phyloP scores from a whole-genome alignment of 2,329 filamentous ascomycete genomes.

The Neofusicoccum laricinum region DNA sequence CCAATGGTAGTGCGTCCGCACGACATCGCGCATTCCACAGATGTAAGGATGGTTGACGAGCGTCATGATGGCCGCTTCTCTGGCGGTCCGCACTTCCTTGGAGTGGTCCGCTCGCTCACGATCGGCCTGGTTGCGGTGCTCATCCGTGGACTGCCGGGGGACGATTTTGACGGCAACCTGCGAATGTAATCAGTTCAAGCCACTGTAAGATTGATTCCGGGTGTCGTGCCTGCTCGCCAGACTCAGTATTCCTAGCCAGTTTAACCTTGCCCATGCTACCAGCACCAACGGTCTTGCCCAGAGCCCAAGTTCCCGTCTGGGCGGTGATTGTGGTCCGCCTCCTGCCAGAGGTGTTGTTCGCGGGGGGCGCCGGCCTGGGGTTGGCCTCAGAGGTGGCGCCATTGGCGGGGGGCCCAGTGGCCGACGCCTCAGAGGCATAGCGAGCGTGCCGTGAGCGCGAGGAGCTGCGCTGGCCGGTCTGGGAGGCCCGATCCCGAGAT shows the following conservation, averaged over 20 bases:
- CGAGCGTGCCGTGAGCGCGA: conserved; percentile 36
- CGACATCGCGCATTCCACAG: conserved; percentile 90
- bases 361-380: neutral
- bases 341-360: conserved; percentile 23
- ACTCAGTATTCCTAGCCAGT: conserved; percentile 84
- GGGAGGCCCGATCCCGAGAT: conserved; percentile 58
- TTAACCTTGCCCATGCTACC: conserved; percentile 99
- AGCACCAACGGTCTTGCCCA: conserved; percentile 95
- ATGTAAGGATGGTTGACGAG: conserved; percentile 94
- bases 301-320: conserved; percentile 80
- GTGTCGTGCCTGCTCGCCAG: conserved; percentile 77
- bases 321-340: conserved; percentile 82
- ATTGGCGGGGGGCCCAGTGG: conserved; percentile 35
- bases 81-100: conserved; percentile 90
- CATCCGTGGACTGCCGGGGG: conserved; percentile 82
- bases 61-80: conserved; percentile 94
- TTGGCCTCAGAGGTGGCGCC: conserved; percentile 30
- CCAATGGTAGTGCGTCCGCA: conserved; percentile 97
- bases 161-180: conserved; percentile 98
- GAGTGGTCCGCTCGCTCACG: conserved; percentile 91
- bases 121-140: conserved; percentile 68
- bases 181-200: conserved; percentile 17
- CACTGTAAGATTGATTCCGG: neutral
- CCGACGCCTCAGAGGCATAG: conserved; percentile 45
- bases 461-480: conserved; percentile 30